Evolutionary conservation across 768 basidiomycete species (phyloP).

Genomic region (Solioccasus polychromus): DNA sequence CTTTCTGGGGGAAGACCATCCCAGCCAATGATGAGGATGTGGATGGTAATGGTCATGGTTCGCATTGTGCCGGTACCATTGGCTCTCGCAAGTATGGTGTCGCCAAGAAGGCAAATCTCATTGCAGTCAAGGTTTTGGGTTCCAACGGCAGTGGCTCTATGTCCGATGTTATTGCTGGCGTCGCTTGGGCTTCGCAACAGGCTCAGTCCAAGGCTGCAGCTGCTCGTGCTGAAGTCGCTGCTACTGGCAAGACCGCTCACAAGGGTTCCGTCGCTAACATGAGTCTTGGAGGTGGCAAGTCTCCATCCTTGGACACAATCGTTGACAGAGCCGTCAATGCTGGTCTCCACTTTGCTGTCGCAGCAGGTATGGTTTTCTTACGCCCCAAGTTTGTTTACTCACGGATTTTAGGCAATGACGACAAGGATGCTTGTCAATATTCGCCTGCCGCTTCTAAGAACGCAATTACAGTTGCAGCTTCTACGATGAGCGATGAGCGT

Average conservation of each 20-base stretch:
- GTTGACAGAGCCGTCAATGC: constrained; percentile 80
- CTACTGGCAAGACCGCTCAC: constrained; percentile 77
- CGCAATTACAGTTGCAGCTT: constrained; percentile 93
- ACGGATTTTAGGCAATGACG: constrained; percentile 61
- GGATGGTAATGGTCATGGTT: constrained; percentile 95
- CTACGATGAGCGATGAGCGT: constrained; percentile 74
- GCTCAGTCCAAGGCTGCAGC: constrained; percentile 55
- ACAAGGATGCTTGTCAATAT: constrained; percentile 86
- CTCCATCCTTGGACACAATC: constrained; percentile 73
- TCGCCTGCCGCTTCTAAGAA: constrained; percentile 89
- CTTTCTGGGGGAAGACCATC: constrained; percentile 91
- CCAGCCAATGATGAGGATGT: constrained; percentile 79
- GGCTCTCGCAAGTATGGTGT: constrained; percentile 94
- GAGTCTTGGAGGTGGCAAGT: constrained; percentile 96
- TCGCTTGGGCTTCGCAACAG: constrained; percentile 66
- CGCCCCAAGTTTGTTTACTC: not conserved
- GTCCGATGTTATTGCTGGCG: constrained; percentile 91
- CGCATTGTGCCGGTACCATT: constrained; percentile 94
- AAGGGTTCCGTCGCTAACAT: constrained; percentile 97
- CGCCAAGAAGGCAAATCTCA: constrained; percentile 86
- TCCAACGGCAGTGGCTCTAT: constrained; percentile 92
- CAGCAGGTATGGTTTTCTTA: constrained; percentile 61
- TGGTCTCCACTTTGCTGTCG: constrained; percentile 96
- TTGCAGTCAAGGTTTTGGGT: constrained; percentile 94
- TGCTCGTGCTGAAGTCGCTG: constrained; percentile 61